Percentiles rank a stretch among this genome's conserved stretches.
These are phyloP conservation scores for Aspergillus eucalypticola DNA, from an alignment of 2,329 filamentous ascomycete genomes.

Conservation along the genomic window DNA sequence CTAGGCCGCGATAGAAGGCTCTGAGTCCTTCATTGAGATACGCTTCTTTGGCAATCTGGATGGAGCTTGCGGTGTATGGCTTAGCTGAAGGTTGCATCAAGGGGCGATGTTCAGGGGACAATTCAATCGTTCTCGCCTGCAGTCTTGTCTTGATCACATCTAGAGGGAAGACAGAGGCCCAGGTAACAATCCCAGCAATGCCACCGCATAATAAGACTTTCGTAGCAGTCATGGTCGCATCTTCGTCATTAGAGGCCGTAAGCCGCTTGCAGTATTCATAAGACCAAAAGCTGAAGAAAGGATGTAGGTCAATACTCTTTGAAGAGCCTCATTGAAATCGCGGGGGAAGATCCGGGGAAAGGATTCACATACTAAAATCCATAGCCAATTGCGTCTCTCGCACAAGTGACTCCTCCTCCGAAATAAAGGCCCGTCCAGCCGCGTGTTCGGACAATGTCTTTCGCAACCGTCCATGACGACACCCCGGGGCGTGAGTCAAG, in stretches of 20 bases:
- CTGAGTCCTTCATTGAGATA: slow-evolving; percentile 64
- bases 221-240: slow-evolving; percentile 53
- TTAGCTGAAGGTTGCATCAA: slow-evolving; percentile 22
- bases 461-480: slow-evolving; percentile 66
- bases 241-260: slow-evolving; percentile 50
- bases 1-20: slow-evolving; percentile 72
- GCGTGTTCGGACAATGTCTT: slow-evolving; percentile 60
- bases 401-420: slow-evolving; percentile 76
- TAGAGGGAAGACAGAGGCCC: slow-evolving; percentile 86
- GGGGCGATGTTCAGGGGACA: slow-evolving; percentile 25
- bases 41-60: slow-evolving; percentile 64
- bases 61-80: slow-evolving; percentile 50
- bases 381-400: slow-evolving; percentile 88
- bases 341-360: slow-evolving; percentile 15
- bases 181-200: slow-evolving; percentile 81
- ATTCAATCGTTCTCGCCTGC: slow-evolving; percentile 65
- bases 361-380: slow-evolving; percentile 72
- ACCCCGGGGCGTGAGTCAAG: slow-evolving; percentile 51
- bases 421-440: slow-evolving; percentile 72
- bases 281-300: slow-evolving; percentile 69
- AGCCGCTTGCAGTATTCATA: slow-evolving; percentile 74
- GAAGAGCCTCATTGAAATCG: slow-evolving; percentile 7
- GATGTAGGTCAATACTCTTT: slow-evolving; percentile 12
- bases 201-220: slow-evolving; percentile 81
- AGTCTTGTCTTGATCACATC: slow-evolving; percentile 91